phyloP scores from a whole-genome alignment of 1,284 basidiomycete species.

The Heterobasidion annosum region DNA sequence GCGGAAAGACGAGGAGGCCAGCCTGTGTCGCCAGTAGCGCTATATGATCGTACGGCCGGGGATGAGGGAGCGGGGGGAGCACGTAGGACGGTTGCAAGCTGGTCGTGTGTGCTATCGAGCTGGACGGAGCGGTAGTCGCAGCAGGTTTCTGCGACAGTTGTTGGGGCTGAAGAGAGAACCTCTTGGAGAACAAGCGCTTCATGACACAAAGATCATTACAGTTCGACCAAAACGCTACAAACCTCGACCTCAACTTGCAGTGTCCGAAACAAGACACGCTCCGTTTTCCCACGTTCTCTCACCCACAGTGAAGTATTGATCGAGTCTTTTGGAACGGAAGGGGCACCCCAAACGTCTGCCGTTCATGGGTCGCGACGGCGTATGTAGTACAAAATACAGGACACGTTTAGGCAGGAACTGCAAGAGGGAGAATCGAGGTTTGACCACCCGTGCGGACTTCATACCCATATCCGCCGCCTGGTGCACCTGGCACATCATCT shows the following conservation, averaged over 20 bases:
- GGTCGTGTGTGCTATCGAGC: conserved; percentile 17
- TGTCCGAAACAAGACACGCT: neutral
- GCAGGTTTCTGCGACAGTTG: conserved; percentile 4
- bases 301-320: neutral
- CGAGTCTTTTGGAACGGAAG: neutral
- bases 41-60: conserved; percentile 61
- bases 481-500: conserved; percentile 43
- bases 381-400: neutral
- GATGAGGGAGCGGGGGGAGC: conserved; percentile 62
- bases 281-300: neutral
- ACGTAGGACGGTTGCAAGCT: conserved; percentile 51
- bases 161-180: conserved; percentile 6
- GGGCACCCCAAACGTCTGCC: neutral
- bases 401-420: neutral
- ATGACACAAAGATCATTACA: conserved; percentile 10
- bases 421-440: neutral
- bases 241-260: neutral
- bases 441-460: conserved; percentile 46
- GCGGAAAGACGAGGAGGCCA: conserved; percentile 59
- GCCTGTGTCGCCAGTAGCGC: conserved; percentile 44
- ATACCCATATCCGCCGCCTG: conserved; percentile 65
- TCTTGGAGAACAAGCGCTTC: conserved; percentile 20
- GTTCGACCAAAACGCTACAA: neutral
- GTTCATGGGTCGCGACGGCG: neutral
- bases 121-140: conserved; percentile 7